Conservation (phyloP, 805 yeast species). For the Candida coleopterorum region DNA sequence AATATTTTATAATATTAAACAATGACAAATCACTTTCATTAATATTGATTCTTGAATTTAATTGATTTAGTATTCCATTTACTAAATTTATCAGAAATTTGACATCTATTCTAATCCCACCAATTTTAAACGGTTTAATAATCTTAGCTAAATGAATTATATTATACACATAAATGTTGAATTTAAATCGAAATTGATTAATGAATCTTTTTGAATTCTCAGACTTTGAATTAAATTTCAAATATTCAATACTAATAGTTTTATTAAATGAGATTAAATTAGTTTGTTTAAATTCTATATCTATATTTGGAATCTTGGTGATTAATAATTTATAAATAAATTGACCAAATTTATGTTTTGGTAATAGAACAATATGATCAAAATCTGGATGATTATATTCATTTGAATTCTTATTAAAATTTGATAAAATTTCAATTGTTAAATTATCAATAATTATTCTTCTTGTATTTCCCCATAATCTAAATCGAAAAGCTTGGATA, state of each 20-base stretch:
- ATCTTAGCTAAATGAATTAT: slow-evolving; percentile 2
- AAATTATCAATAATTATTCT: slow-evolving; percentile 27
- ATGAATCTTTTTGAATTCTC: slow-evolving; percentile 15
- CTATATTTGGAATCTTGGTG: slow-evolving; percentile 17
- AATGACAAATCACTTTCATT: slow-evolving; percentile 10
- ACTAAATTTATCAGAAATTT: slow-evolving; percentile 7
- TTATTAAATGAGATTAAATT: slow-evolving; percentile 7
- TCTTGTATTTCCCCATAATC: slow-evolving; percentile 37
- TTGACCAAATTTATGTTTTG: slow-evolving; percentile 11
- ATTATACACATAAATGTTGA: slow-evolving; percentile 11
- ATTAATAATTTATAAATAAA: slow-evolving; percentile 13
- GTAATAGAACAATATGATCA: slow-evolving; percentile 12
- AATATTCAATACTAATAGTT: slow-evolving; percentile 15
- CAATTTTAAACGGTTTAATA: slow-evolving; percentile 7
- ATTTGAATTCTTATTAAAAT: not conserved
- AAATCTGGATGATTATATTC: not conserved
- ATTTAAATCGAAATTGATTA: slow-evolving; percentile 16
- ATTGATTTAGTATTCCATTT: slow-evolving; percentile 1
- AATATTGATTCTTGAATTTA: slow-evolving; percentile 6
- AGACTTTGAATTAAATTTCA: slow-evolving; percentile 17
- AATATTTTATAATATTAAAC: slow-evolving; percentile 6
- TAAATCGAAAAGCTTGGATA: slow-evolving; percentile 22
- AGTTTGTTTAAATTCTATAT: slow-evolving; percentile 18
- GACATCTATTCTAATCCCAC: slow-evolving; percentile 1
- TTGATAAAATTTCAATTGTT: not conserved